Evolutionary conservation across 2,329 filamentous ascomycete species (phyloP), one percentile per base, ranked within the genome.

Genomic region (Calonectria honghensis): DNA sequence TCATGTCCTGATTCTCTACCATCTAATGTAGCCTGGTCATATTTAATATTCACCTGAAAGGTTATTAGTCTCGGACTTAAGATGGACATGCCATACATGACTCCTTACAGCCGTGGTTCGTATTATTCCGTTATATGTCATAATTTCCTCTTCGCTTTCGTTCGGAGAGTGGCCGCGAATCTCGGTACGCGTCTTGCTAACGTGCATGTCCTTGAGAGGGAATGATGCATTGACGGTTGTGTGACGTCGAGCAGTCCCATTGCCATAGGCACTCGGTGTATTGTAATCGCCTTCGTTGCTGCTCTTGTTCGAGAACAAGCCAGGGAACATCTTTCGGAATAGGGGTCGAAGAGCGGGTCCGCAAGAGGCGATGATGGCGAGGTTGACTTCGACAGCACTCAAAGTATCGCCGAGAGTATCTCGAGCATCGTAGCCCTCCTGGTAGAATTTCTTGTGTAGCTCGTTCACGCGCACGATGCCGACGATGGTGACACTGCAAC

Each of bases 321-420:
- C 70, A 48, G 78, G 78, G 45, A 79, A 79, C 78, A 79, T 74
- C 50, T 68, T 73, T 27, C 77, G 75, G 5, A 79, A 79, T 10
- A 79, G 41, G 3, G 76, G 77, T 0, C 78, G 76, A 0, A 79
- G 68, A 2, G 78, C 78, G 2, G 85, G 85, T 0, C 81, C 80
- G 5, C 82, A 85, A 11, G 82, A 83, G 9, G 83, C 83, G 32
- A 86, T 82, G 65, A 87, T 84, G 54, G 84, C 84, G 0, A 86
- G 77, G 68, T 86, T 86, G 50, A 81, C 82, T 70, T 86, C 85
- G 70, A 86, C 76, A 9, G 80, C 79, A 50, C 81, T 83, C 6
- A 80, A 75, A 5, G 82, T 81, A 64, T 85, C 83, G 13, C 81
- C 82, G 5, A 86, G 73, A 0, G 70, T 68, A 79, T 70, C 81